Base-by-base conservation (phyloP, 2,329 filamentous ascomycete genomes). In the Cordyceps javanica region DNA sequence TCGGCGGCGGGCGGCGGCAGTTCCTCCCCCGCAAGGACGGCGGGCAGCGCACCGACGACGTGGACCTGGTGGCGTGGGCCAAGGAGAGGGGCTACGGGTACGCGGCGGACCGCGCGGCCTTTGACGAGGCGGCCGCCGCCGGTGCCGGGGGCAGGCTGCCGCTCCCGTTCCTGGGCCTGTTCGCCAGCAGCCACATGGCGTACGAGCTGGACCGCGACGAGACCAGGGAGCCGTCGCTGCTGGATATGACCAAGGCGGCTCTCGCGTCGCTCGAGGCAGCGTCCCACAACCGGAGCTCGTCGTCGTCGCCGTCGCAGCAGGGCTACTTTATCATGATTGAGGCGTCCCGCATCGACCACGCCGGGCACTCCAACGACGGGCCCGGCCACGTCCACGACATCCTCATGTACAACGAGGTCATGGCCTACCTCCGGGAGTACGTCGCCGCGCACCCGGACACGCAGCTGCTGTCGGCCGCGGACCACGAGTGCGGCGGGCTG, bases 321-420 rank as follows among this genome's bases (percentile, higher is more conserved):
- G 64, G 63, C 16, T 66, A 58, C 46, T 66, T 65, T 49, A 59
- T 66, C 63, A 65, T 65, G 63, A 60, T 65, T 21, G 64, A 65
- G 57, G 64, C 64, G 8, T 65, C 63, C 21, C 61, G 63, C 39
- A 62, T 66, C 26, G 63, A 63, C 50, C 63, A 66, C 50, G 63
- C 63, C 10, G 64, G 55, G 14, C 62, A 65, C 52, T 60, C 61
- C 58, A 64, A 65, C 48, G 63, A 66, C 52, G 61, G 60, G 5
- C 60, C 60, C 8, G 60, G 60, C 36, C 63, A 66, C 53, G 38
- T 66, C 34, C 60, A 63, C 58, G 63, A 66, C 41, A 63, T 62
- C 23, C 58, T 66, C 56, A 65, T 66, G 61, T 66, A 62, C 59
- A 64, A 65, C 61, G 54, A 63, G 36, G 64, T 64, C 58, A 62